These are phyloP conservation scores for Hanseniaspora mollemarum DNA, from an alignment of 805 yeast species.

Conservation along the genomic window DNA sequence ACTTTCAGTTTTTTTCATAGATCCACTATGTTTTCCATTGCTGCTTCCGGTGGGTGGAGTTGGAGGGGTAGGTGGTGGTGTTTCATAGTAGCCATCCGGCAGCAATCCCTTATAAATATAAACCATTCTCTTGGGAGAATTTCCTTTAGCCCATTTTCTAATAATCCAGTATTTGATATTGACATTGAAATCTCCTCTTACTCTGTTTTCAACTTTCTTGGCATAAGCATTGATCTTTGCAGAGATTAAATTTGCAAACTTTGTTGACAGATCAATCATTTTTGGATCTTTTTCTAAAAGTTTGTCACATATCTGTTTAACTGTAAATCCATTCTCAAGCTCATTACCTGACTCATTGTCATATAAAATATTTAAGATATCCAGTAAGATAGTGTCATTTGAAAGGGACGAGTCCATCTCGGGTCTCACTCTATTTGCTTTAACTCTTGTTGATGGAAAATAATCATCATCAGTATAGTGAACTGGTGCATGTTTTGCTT, in stretches of 20 bases:
- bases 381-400: constrained; percentile 61
- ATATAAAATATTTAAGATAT: constrained; percentile 59
- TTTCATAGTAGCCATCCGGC: constrained; percentile 47
- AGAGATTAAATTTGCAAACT: constrained; percentile 67
- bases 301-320: constrained; percentile 72
- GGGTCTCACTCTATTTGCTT: constrained; percentile 65
- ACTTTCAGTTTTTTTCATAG: background rate
- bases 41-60: constrained; percentile 23
- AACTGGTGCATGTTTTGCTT: constrained; percentile 17
- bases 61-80: constrained; percentile 40
- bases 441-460: constrained; percentile 67
- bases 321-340: constrained; percentile 70
- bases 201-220: constrained; percentile 50
- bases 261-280: constrained; percentile 69
- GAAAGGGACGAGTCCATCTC: constrained; percentile 44
- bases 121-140: constrained; percentile 80
- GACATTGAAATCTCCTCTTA: constrained; percentile 50
- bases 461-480: constrained; percentile 41
- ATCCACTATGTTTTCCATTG: background rate
- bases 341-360: constrained; percentile 43
- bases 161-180: constrained; percentile 61
- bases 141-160: constrained; percentile 76
- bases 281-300: constrained; percentile 66
- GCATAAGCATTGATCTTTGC: constrained; percentile 80
- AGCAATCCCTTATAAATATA: constrained; percentile 72